phyloP scores from a whole-genome alignment of 192 early-diverging fungal genomes.

The Linnemannia elongata region DNA sequence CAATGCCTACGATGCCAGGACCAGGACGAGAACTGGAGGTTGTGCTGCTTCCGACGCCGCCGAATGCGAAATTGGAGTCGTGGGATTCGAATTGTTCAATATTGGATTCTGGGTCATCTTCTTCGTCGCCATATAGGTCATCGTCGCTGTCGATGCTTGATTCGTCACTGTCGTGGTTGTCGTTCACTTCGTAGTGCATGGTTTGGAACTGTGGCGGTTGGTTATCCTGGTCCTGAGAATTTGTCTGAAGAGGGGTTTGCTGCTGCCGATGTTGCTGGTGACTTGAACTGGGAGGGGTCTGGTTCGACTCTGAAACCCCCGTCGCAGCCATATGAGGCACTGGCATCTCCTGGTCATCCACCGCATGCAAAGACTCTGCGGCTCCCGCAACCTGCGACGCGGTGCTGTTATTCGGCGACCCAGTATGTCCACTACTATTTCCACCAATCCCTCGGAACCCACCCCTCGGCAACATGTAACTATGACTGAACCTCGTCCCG shows the following conservation, averaged over 20 bases:
- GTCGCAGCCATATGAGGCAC: neutral
- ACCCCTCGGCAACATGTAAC: slow-evolving; percentile 47
- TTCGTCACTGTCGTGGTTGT: neutral
- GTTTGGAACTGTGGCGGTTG: neutral
- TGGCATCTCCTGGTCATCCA: neutral
- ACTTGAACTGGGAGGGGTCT: neutral
- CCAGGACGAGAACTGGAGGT: slow-evolving; percentile 48
- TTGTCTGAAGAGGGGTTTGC: neutral
- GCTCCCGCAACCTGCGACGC: neutral
- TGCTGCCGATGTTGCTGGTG: neutral
- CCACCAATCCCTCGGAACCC: slow-evolving; percentile 51
- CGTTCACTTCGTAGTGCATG: neutral
- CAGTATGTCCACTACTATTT: slow-evolving; percentile 36
- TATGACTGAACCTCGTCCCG: slow-evolving; percentile 40
- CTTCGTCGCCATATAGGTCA: neutral
- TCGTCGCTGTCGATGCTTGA: neutral
- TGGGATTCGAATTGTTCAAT: slow-evolving; percentile 15
- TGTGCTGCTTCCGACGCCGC: slow-evolving; percentile 44
- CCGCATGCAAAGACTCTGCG: slow-evolving; percentile 11
- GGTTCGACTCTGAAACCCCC: neutral
- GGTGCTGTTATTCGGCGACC: neutral
- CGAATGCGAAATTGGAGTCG: slow-evolving; percentile 47
- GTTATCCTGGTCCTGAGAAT: neutral
- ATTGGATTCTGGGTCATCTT: slow-evolving; percentile 6
- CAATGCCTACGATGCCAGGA: slow-evolving; percentile 47